Base-by-base conservation (phyloP, 306 rosid genomes). In the Biancaea sappan region DNA sequence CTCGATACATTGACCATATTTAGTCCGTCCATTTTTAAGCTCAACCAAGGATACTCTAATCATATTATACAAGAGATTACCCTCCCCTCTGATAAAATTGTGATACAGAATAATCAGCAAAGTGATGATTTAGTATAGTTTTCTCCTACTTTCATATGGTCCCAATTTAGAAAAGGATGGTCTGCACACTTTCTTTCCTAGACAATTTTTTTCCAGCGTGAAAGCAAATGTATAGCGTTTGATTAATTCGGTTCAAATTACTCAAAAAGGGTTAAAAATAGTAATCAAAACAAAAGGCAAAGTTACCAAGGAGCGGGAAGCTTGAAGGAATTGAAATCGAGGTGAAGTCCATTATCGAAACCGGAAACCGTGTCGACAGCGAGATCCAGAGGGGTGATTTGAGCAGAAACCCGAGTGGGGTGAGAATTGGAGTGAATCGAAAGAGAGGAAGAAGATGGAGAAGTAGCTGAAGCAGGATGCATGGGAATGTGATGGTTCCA, bases 221-320 rank as follows among this genome's bases (percentile, higher is more conserved):
- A 69, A 44, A 61, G 77, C 67, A 75, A 37, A 77, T 35, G 31
- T 44, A 26, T 19, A 64, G 35, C 58, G 79, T 44, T 35, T 32
- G 57, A 41, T 28, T 29, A 25, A 8, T 29, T 43, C 25, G 60
- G 32, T 0, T 5, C 15, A 57, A 56, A 22, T 16, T 29, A 52
- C 40, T 4, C 21, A 68, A 2, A 38, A 10, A 46, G n/a, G 32
- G 56, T 4, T 38, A 43, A 2, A 43, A 70, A n/a, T 22, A 48
- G 24, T 22, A 43, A 35, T 9, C 5, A 52, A 47, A 19, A 35
- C 2, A 16, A 50, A 44, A 65, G 61, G 21, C 41, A 5, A 59
- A 32, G 37, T 34, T 84, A 93, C 98, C 99, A 92, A 22, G 96
- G 97, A 66, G 89, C 87, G 2, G 97, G 96, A 52, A 90, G 93